phyloP scores from a whole-genome alignment of 2,329 filamentous ascomycete species.

The Fusarium nisikadoi region DNA sequence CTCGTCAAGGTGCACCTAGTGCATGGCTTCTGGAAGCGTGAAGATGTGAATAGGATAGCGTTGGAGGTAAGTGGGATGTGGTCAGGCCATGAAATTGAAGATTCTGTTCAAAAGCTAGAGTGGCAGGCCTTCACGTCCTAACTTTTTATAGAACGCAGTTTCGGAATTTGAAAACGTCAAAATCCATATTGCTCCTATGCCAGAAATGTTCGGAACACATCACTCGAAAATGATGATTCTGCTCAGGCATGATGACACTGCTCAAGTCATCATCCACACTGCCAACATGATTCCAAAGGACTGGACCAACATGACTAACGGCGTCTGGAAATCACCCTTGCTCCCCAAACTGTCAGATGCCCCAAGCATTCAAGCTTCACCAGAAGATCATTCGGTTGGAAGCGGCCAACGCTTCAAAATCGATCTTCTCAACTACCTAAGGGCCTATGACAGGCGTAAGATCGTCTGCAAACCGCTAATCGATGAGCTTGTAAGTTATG shows the following conservation, averaged over 20 bases:
- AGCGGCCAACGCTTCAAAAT: constrained; percentile 77
- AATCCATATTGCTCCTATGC: constrained; percentile 80
- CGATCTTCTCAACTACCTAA: constrained; percentile 79
- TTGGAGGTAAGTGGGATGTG: constrained; percentile 62
- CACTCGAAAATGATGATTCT: constrained; percentile 90
- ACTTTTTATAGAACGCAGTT: constrained; percentile 65
- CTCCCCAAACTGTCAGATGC: constrained; percentile 62
- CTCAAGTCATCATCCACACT: constrained; percentile 86
- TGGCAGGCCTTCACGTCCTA: neutral
- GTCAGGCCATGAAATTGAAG: neutral
- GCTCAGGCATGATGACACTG: constrained; percentile 78
- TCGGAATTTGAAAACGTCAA: constrained; percentile 72
- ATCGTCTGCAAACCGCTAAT: constrained; percentile 65
- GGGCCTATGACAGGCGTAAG: constrained; percentile 71
- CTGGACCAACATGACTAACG: constrained; percentile 90
- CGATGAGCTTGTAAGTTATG: constrained; percentile 67
- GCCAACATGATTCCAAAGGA: constrained; percentile 91
- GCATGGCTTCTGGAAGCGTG: constrained; percentile 73
- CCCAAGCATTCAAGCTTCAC: neutral
- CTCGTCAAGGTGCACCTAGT: constrained; percentile 65
- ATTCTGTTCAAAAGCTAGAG: neutral
- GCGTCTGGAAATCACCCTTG: constrained; percentile 79
- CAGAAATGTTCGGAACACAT: constrained; percentile 87
- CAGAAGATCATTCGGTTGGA: constrained; percentile 52
- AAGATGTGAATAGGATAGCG: constrained; percentile 66